Base-by-base conservation (phyloP, 2,329 filamentous ascomycete genomes). In the Fusarium sp. region DNA sequence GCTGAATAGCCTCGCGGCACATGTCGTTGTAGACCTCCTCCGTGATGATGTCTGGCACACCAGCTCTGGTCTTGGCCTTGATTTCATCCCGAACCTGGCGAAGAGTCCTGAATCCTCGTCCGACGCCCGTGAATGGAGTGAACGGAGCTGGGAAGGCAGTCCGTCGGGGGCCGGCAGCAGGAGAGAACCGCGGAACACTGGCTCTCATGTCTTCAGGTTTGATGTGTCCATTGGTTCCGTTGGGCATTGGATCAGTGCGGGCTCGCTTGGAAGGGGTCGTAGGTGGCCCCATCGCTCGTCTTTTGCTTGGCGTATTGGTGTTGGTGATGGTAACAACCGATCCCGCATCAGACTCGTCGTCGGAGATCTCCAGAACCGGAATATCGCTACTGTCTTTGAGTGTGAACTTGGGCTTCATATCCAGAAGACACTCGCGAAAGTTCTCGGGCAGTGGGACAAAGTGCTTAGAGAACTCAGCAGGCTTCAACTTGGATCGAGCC, bases 1-100 rank as follows among this genome's bases (percentile, higher is more conserved):
- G 87, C 9, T 80, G 78, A 2, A 93, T 87, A 0, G 88, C 88
- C n/a, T 88, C 82, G 18, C 86, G 83, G 54, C 89, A 90, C 18
- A 93, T 84, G 0, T 85, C 84, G 31, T 91, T 87, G 24, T 92
- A 90, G 0, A 92, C 90, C 41, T 89, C 88, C 0, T 89, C 86
- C 0, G 91, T 88, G 0, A 90, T 88, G 0, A 91, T 85, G 8
- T 88, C 87, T 0, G 90, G 90, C 74, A 91, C 85, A 0, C 91
- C 91, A 0, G 89, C 87, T 20, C 85, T 85, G 29, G 87, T 88
- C 14, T 89, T 89, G 5, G 84, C 82, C 20, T 84, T 81, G 16
- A 93, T 91, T 13, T 91, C 86, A 0, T 84, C 81, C 0, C 88
- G 86, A 2, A 94, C 89, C 41, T 87, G 82, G 5, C 81, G 81